A percentile compares a stretch with the other conserved stretches of the same genome.
Conservation (phyloP, 2,329 filamentous ascomycete genomes). For the Trichoderma harzianum region DNA sequence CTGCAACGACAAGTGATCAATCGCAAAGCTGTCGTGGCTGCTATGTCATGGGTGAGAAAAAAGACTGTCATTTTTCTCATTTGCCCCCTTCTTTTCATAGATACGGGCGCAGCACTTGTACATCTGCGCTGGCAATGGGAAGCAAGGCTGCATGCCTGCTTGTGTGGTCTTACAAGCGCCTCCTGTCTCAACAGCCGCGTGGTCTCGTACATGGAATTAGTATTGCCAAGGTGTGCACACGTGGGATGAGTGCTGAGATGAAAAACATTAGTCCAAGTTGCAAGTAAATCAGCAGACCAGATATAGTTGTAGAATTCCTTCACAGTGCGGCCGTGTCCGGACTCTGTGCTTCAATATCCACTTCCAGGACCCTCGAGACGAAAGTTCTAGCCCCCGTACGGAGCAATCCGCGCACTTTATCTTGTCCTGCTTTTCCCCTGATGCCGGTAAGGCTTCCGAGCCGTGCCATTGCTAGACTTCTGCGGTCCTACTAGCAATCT, state of each 20-base stretch:
- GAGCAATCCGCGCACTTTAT: neutral
- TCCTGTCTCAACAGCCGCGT: conserved; percentile 1
- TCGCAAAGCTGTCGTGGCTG: conserved; percentile 3
- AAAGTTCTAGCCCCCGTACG: neutral
- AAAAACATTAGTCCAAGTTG: neutral
- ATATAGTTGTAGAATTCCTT: neutral
- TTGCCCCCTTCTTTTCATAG: neutral
- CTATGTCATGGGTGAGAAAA: neutral
- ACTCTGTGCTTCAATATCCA: neutral
- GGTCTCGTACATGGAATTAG: neutral
- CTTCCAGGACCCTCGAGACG: neutral
- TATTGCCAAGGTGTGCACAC: neutral
- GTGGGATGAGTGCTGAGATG: neutral
- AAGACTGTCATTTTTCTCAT: neutral
- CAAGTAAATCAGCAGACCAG: neutral
- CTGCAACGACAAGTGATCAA: conserved; percentile 9
- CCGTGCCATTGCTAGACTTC: conserved; percentile 4
- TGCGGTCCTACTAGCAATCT: neutral
- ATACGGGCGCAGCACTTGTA: neutral
- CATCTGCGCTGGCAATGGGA: neutral
- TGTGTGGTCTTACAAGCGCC: neutral
- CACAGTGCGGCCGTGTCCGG: neutral
- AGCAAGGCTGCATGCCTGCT: neutral
- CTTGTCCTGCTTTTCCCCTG: neutral
- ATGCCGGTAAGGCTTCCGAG: conserved; percentile 13